Conservation (phyloP, 2,329 filamentous ascomycete genomes). For the Fusarium sp. region DNA sequence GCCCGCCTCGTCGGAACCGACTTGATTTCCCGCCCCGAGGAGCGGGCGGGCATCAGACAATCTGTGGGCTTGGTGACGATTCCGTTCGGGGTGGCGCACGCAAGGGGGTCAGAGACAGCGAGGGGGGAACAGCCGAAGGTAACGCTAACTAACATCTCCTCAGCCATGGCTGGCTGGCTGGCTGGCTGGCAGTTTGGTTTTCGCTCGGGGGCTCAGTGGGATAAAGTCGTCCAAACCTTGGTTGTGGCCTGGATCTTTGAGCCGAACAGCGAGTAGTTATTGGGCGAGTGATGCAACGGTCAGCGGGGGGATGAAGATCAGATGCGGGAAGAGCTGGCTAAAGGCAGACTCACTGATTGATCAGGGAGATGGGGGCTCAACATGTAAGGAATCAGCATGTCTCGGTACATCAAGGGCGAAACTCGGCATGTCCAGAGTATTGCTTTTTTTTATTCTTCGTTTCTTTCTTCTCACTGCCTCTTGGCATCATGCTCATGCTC, state of each 20-base stretch:
- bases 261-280: too few species aligned
- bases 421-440: slow-evolving; percentile 24
- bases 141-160: slow-evolving; percentile 21
- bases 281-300: too few species aligned
- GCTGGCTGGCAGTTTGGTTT: neutral
- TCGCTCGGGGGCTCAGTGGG: neutral
- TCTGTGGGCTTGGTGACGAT: slow-evolving; percentile 37
- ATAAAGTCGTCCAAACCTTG: neutral
- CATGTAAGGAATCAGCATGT: neutral
- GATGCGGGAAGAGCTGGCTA: neutral
- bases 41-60: slow-evolving; percentile 25
- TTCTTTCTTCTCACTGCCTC: neutral
- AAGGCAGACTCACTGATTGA: neutral
- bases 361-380: neutral
- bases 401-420: slow-evolving; percentile 21
- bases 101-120: slow-evolving; percentile 10
- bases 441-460: neutral
- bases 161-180: neutral
- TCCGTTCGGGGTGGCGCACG: slow-evolving; percentile 31
- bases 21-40: slow-evolving; percentile 19
- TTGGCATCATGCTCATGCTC: neutral
- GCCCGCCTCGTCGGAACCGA: slow-evolving; percentile 25
- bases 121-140: slow-evolving; percentile 5
- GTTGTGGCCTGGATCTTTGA: too few species aligned
- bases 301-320: neutral